phyloP scores from a whole-genome alignment of 495 filamentous ascomycete species.

The Clavariopsis aquatica region DNA sequence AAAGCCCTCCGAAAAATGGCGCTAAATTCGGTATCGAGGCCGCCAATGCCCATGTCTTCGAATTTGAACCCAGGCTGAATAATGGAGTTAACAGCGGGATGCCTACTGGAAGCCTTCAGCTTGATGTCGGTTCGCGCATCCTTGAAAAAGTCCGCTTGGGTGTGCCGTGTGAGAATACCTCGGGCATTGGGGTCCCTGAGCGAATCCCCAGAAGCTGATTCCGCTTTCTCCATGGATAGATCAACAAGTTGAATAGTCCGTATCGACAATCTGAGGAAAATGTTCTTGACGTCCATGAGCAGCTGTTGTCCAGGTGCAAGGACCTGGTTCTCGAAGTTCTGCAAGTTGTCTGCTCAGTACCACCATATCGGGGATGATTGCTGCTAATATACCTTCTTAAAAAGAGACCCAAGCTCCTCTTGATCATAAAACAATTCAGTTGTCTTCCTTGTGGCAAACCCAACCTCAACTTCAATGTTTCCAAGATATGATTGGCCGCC shows the following conservation, averaged over 20 bases:
- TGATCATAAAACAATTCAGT: conserved; percentile 73
- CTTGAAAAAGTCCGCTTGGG: conserved; percentile 82
- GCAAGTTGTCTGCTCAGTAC: neutral
- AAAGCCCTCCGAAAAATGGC: conserved; percentile 97
- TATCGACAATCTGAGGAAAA: conserved; percentile 71
- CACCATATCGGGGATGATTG: no score
- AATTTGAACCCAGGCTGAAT: conserved; percentile 97
- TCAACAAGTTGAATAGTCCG: conserved; percentile 83
- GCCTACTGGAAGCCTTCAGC: conserved; percentile 79
- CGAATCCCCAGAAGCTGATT: conserved; percentile 55
- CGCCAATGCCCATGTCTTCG: conserved; percentile 94
- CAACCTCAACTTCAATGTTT: conserved; percentile 77
- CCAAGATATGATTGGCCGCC: conserved; percentile 73
- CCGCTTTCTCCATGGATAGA: conserved; percentile 66
- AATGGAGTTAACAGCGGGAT: conserved; percentile 88
- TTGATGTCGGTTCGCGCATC: conserved; percentile 75
- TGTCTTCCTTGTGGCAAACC: conserved; percentile 66
- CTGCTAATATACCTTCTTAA: conserved; percentile 70
- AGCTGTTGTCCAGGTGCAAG: conserved; percentile 84
- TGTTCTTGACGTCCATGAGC: conserved; percentile 78
- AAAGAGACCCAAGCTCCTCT: conserved; percentile 73
- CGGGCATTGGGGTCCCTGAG: conserved; percentile 58
- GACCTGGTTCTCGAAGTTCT: conserved; percentile 81
- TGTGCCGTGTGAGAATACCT: conserved; percentile 78
- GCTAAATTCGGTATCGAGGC: conserved; percentile 89